phyloP scores from a whole-genome alignment of 345 rosid species.

The Raphanus raphanistrum region DNA sequence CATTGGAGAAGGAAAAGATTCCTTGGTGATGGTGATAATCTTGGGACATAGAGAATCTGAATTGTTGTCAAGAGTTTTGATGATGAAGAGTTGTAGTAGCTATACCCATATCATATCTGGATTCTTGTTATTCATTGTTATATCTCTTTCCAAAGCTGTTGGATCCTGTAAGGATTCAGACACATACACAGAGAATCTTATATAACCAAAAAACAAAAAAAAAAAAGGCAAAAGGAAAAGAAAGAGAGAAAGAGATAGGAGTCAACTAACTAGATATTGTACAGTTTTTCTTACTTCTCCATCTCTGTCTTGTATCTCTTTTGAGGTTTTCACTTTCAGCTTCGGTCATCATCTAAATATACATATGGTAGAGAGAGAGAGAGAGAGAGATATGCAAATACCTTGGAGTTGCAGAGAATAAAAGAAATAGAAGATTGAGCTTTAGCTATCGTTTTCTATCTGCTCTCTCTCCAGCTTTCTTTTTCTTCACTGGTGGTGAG shows the following conservation, averaged over 20 bases:
- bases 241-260: slow-evolving; percentile 32
- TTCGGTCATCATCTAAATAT: slow-evolving; percentile 38
- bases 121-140: slow-evolving; percentile 26
- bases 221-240: neutral
- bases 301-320: slow-evolving; percentile 32
- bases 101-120: slow-evolving; percentile 33
- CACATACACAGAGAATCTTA: slow-evolving; percentile 21
- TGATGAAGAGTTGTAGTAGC: slow-evolving; percentile 13
- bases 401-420: slow-evolving; percentile 58
- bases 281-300: slow-evolving; percentile 21
- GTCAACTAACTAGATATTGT: slow-evolving; percentile 37
- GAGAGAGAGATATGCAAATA: slow-evolving; percentile 17
- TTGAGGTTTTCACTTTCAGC: slow-evolving; percentile 37
- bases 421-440: slow-evolving; percentile 42
- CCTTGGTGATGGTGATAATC: slow-evolving; percentile 39
- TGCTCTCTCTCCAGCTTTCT: slow-evolving; percentile 41
- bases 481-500: slow-evolving; percentile 31
- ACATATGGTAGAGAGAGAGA: slow-evolving; percentile 14
- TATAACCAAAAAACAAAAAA: neutral
- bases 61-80: slow-evolving; percentile 13
- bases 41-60: slow-evolving; percentile 38
- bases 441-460: slow-evolving; percentile 61
- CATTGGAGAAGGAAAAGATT: slow-evolving; percentile 34
- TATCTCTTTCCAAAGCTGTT: slow-evolving; percentile 27
- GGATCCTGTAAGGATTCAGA: slow-evolving; percentile 37